These are phyloP conservation scores for Aspergillus novofumigatus DNA, from an alignment of 2,329 filamentous ascomycete genomes.

Conservation along the genomic window DNA sequence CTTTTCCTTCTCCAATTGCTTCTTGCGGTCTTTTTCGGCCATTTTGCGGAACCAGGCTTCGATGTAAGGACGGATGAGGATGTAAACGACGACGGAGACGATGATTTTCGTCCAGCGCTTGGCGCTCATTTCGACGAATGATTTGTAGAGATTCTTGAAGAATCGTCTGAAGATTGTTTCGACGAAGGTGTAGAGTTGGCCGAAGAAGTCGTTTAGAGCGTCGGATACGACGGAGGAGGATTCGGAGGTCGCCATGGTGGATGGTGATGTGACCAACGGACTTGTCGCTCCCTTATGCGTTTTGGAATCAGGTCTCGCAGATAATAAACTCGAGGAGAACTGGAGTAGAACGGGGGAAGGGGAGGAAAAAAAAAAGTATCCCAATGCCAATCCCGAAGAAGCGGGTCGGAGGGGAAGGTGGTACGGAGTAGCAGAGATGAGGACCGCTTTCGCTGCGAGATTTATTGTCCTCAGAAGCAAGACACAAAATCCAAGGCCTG, in stretches of 20 bases:
- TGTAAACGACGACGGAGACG: conserved; percentile 67
- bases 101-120: conserved; percentile 62
- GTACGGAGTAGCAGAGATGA: background rate
- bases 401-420: background rate
- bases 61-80: conserved; percentile 69
- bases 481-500: background rate
- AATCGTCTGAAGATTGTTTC: conserved; percentile 26
- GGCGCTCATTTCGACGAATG: conserved; percentile 41
- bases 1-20: conserved; percentile 56
- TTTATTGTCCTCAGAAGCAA: background rate
- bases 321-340: background rate
- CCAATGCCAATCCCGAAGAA: background rate
- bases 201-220: conserved; percentile 28
- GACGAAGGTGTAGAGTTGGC: conserved; percentile 24
- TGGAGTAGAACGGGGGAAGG: background rate
- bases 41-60: conserved; percentile 62
- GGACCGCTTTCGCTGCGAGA: background rate
- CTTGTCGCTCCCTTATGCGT: conserved; percentile 3
- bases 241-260: conserved; percentile 23
- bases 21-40: conserved; percentile 35
- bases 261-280: conserved; percentile 14
- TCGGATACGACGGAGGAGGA: conserved; percentile 21
- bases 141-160: conserved; percentile 38
- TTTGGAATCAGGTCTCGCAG: background rate
- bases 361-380: background rate